These are phyloP conservation scores for Annulohypoxylon truncatum DNA, from an alignment of 2,329 filamentous ascomycete species.

Conservation along the genomic window DNA sequence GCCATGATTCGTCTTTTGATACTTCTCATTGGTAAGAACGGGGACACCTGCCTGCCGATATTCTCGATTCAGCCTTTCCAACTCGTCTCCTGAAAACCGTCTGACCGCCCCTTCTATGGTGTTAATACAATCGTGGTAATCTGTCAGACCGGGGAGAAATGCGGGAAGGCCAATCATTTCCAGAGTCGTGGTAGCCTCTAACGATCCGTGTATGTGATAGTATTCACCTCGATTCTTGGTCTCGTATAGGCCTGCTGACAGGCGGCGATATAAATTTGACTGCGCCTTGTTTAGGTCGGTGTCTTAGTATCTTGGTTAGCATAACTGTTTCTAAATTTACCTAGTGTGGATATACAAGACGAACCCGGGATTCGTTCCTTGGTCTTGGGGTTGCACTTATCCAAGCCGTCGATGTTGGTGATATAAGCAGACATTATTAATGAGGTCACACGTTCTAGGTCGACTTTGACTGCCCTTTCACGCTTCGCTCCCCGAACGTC, in stretches of 20 bases:
- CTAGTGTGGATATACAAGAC: constrained; percentile 48
- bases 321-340: constrained; percentile 43
- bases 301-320: constrained; percentile 58
- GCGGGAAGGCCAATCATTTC: constrained; percentile 76
- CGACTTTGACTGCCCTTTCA: constrained; percentile 59
- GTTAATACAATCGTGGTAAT: constrained; percentile 68
- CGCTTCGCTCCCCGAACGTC: constrained; percentile 62
- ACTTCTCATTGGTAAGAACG: constrained; percentile 69
- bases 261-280: constrained; percentile 75
- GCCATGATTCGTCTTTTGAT: constrained; percentile 66
- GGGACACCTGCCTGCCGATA: constrained; percentile 70
- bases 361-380: constrained; percentile 55
- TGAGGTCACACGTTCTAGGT: constrained; percentile 64
- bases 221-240: constrained; percentile 74
- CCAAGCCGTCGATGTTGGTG: constrained; percentile 64
- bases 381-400: constrained; percentile 59
- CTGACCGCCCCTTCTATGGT: constrained; percentile 70
- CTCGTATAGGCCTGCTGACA: constrained; percentile 78
- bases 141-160: constrained; percentile 68
- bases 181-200: constrained; percentile 76
- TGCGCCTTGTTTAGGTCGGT: constrained; percentile 78
- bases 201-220: constrained; percentile 80
- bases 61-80: constrained; percentile 68
- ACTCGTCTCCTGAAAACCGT: constrained; percentile 63
- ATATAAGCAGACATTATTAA: constrained; percentile 70